Evolutionary conservation across 176 grass and related monocot genomes (phyloP), one percentile per base, ranked within the genome.

Genomic region (Ananas comosus): DNA sequence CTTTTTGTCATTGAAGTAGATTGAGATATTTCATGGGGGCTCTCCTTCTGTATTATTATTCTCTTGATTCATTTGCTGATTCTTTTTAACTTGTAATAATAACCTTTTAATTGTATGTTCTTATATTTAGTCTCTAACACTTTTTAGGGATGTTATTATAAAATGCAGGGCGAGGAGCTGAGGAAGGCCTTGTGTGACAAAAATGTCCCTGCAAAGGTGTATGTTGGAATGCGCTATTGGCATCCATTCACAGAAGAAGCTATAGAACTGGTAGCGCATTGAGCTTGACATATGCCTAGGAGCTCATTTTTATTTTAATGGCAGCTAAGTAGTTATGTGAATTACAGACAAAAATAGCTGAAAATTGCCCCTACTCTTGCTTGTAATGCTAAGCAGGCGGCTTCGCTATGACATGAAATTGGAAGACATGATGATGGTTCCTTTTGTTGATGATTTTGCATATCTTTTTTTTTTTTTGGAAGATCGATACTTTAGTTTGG

Each of bases 161-260:
- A 66, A 28, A 13, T 67, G 61, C 74, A 97, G 94, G 94, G 80
- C 56, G 87, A 99, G 88, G 89, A 85, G 75, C 72, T 99, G 51
- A 86, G 72, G 80, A 81, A 99, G 72, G 81, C 89, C 50, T 83
- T 99, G 70, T 85, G 80, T 70, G 80, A 83, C 70, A 99, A 99
- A 75, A 80, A 99, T 83, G 78, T 99, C 57, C 94, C 94, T 56
- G 94, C 87, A 49, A 88, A 99, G 77, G 94, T 99, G 47, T 99
- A 93, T 42, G 94, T 99, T 67, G 94, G 94, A 63, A 99, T 99
- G 94, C 94, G 94, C 11, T 99, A 93, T 77, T 99, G 94, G 94
- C 94, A 99, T 90, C 94, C 94, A 72, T 99, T 99, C 80, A 99
- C 89, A 16, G 94, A 99, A 84, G 94, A 99, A 93, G 94, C 89